Base-by-base conservation (phyloP, 2,329 filamentous ascomycete species). In the Zasmidium angulare region DNA sequence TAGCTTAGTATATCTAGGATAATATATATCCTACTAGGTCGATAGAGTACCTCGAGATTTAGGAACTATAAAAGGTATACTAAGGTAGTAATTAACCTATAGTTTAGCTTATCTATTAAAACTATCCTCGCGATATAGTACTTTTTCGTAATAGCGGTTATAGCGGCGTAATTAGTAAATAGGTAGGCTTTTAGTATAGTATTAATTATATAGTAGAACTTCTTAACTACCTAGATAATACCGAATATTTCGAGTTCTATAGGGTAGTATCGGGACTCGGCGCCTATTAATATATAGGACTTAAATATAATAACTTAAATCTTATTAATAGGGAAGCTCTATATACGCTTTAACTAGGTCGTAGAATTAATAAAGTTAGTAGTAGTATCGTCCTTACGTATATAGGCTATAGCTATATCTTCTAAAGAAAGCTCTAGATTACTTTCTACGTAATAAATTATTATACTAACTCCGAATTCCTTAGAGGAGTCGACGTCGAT, bases 11-110 rank as follows among this genome's bases (percentile, higher is more conserved):
- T 31, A 49, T 56, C 47, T 1, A 19, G 46, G 6, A 50, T 46
- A 10, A 50, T 40, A 43, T 56, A 50, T 1, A 56, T 56, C 3
- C 26, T 22, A 14, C 46, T 19, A 2, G 24, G 54, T n/a, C n/a
- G n/a, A n/a, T n/a, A n/a, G n/a, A n/a, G n/a, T n/a, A n/a, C n/a
- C n/a, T n/a, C n/a, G n/a, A 50, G 40, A 24, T 50, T 50, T 40
- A n/a, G 14, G 23, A 50, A 56, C 20, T 50, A 36, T 12, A 21
- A 56, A 17, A 56, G 54, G 23, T 50, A 56, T n/a, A 50, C 24
- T 17, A 19, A 20, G 1, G 29, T 24, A 1, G 22, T 48, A 21
- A 56, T 49, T 23, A 56, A 11, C 10, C 46, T 20, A 10, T 20
- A 14, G n/a, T 56, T 56, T 3, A 43, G 21, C 22, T 47, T 49